phyloP scores from a whole-genome alignment of 108 stramenopile genomes.

The Fistulifera pelliculosa region DNA sequence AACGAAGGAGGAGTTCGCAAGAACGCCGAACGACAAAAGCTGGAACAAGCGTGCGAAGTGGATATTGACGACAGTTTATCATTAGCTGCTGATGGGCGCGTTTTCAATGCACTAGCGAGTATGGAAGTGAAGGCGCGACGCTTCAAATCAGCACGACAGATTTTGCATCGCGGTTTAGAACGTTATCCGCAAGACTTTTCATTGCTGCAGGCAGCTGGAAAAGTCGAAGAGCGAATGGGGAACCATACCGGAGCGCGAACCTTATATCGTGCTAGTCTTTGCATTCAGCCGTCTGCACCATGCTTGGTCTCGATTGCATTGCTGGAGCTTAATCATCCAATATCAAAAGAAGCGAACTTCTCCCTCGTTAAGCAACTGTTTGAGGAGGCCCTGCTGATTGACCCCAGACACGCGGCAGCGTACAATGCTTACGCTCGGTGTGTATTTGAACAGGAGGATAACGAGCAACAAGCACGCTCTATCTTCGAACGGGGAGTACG shows the following conservation, averaged over 20 bases:
- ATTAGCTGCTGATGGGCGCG: slow-evolving; percentile 45
- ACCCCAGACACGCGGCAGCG: slow-evolving; percentile 75
- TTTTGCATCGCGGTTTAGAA: slow-evolving; percentile 52
- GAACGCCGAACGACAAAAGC: slow-evolving; percentile 14
- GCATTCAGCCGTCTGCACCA: slow-evolving; percentile 63
- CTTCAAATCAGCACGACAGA: slow-evolving; percentile 38
- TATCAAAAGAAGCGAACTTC: slow-evolving; percentile 22
- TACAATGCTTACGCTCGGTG: slow-evolving; percentile 78
- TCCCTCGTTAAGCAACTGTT: slow-evolving; percentile 45
- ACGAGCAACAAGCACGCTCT: slow-evolving; percentile 40
- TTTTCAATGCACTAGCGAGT: slow-evolving; percentile 78
- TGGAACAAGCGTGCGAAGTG: slow-evolving; percentile 19
- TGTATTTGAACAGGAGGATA: slow-evolving; percentile 39
- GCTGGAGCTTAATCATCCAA: slow-evolving; percentile 59
- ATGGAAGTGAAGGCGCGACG: slow-evolving; percentile 55
- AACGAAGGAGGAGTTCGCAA: slow-evolving; percentile 4
- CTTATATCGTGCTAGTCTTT: slow-evolving; percentile 52
- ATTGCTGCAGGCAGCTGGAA: slow-evolving; percentile 70
- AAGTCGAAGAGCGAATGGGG: slow-evolving; percentile 68
- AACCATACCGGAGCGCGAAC: slow-evolving; percentile 57
- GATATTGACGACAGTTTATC: slow-evolving; percentile 7
- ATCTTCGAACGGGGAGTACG: slow-evolving; percentile 63
- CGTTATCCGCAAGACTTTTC: slow-evolving; percentile 51
- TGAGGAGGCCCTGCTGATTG: slow-evolving; percentile 64
- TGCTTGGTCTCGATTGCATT: slow-evolving; percentile 70